phyloP scores from a whole-genome alignment of 148 eudicot species.

The Heliamphora exappendiculata region DNA sequence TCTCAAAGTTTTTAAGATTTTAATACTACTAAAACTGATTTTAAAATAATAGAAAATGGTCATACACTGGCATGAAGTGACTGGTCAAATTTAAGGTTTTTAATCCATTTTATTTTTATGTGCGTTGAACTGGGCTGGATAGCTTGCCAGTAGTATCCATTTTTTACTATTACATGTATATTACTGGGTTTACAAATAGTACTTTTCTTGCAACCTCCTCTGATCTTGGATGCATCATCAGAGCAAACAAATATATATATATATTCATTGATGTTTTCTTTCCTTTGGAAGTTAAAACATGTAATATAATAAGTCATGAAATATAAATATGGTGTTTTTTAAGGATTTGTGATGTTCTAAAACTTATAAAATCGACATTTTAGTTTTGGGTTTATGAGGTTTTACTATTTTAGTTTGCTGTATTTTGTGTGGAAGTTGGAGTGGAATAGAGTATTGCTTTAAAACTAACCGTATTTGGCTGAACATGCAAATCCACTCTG shows the following conservation, averaged over 20 bases:
- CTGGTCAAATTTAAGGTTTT: too few relatives aligned
- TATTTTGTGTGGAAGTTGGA: not conserved
- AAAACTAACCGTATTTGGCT: not conserved
- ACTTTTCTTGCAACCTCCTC: not conserved
- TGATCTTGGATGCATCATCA: not conserved
- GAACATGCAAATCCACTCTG: not conserved
- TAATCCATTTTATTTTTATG: too few relatives aligned
- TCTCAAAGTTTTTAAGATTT: too few relatives aligned
- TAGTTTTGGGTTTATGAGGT: not conserved
- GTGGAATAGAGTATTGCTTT: not conserved
- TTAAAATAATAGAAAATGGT: too few relatives aligned
- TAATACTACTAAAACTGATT: too few relatives aligned
- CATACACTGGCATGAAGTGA: too few relatives aligned
- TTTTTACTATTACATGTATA: too few relatives aligned
- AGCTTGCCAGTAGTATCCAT: too few relatives aligned
- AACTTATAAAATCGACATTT: not conserved
- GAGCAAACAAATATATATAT: too few relatives aligned
- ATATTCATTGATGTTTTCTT: not conserved
- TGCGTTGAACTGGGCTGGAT: too few relatives aligned
- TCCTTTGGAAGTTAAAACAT: not conserved
- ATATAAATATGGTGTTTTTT: not conserved
- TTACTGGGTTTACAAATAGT: too few relatives aligned
- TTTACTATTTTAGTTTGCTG: not conserved
- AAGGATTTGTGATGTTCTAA: not conserved
- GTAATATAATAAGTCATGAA: not conserved